Base-by-base conservation (phyloP, 1,139 yeast genomes). In the Blastobotrys persicus region DNA sequence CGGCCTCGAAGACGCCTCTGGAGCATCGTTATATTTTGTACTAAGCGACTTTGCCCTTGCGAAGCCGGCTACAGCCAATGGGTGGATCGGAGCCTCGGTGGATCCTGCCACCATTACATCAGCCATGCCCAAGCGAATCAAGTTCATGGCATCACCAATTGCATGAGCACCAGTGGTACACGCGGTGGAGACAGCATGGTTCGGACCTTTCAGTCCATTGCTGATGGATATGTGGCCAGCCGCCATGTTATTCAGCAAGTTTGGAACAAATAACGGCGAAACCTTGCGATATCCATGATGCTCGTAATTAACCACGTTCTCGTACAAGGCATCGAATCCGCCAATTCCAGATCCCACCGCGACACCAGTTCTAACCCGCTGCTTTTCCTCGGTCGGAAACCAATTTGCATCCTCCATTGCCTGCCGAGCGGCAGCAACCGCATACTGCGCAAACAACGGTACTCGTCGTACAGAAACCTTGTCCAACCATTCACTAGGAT, bases 111-210 rank as follows among this genome's bases (percentile, higher is more conserved):
- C 75, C 83, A 91, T 88, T 6, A 84, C 86, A 56, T 89, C 83
- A 6, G 94, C 88, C 70, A 85, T 85, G 1, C 88, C 95, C 52
- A 83, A 80, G 54, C 76, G 72, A 52, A 94, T 87, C 63, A 89
- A 84, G 58, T 91, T 80, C 57, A 75, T 80, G 0, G 96, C 97
- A 63, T 94, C 99, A 2, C 98, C 98, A 49, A 94, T 83, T 0
- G 97, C 80, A 63, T 92, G 95, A 28, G 87, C 79, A 0, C 99
- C 99, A 0, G 98, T 89, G 2, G 98, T 96, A 71, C 99, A 94
- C 0, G 98, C 98, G 0, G 98, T 89, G 1, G 96, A 80, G 0
- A 84, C 94, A 0, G 96, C 74, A 64, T 89, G 96, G 49, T 87
- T 80, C 1, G 96, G 96, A 0, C 98, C 99, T 58, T 77, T 73